Percentiles rank a stretch among this genome's conserved stretches.
phyloP scores from a whole-genome alignment of 1,284 basidiomycete species.

The Farysia itapuensis region DNA sequence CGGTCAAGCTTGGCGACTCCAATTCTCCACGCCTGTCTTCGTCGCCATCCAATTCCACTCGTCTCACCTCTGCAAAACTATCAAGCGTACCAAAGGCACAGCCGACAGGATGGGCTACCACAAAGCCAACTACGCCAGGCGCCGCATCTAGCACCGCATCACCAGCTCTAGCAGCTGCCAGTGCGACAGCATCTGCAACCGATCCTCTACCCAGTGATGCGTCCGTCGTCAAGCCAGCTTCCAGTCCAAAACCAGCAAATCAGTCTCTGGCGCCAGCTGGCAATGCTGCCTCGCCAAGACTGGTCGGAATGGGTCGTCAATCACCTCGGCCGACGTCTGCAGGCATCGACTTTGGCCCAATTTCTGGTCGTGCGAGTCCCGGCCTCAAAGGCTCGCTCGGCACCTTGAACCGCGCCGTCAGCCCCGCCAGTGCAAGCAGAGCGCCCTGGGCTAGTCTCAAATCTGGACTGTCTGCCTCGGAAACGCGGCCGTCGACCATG shows the following conservation, averaged over 20 bases:
- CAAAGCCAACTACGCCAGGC: conserved; percentile 6
- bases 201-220: conserved; percentile 23
- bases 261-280: conserved; percentile 1
- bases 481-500: conserved; percentile 8
- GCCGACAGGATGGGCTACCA: conserved; percentile 35
- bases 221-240: conserved; percentile 13
- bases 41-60: conserved; percentile 21
- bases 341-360: conserved; percentile 23
- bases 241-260: conserved; percentile 15
- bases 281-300: conserved; percentile 34
- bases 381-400: conserved; percentile 37
- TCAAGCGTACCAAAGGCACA: conserved; percentile 39
- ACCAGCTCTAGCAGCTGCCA: conserved; percentile 1
- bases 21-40: conserved; percentile 24
- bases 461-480: conserved; percentile 9
- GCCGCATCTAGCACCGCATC: background rate
- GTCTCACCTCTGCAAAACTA: conserved; percentile 37
- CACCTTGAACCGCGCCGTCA: conserved; percentile 14
- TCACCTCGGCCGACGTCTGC: conserved; percentile 28
- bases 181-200: background rate
- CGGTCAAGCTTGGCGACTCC: conserved; percentile 24
- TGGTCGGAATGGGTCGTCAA: conserved; percentile 37
- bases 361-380: conserved; percentile 32
- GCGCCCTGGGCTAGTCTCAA: conserved; percentile 50
- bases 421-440: conserved; percentile 26